These are phyloP conservation scores for Afroboletus lepidellus DNA, from an alignment of 1,284 basidiomycete genomes.

Conservation along the genomic window DNA sequence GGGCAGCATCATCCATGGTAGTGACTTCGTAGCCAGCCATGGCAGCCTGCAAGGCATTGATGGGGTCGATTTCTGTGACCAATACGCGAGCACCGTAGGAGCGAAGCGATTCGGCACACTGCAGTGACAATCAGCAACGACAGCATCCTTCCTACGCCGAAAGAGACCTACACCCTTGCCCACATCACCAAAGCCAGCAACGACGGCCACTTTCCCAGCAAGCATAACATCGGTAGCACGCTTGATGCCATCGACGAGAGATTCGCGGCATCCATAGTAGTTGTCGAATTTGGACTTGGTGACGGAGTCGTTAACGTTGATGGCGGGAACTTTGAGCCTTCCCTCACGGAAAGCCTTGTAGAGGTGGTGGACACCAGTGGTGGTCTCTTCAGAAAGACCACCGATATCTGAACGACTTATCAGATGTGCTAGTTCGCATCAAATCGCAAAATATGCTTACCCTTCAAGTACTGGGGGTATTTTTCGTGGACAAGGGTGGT, in stretches of 20 bases:
- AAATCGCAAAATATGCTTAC: constrained; percentile 38
- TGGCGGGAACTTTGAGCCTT: constrained; percentile 95
- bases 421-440: constrained; percentile 1
- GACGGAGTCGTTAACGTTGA: constrained; percentile 99
- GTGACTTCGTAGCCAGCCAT: constrained; percentile 99
- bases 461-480: constrained; percentile 83
- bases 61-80: constrained; percentile 98
- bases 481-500: constrained; percentile 96
- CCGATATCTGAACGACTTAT: constrained; percentile 59
- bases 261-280: constrained; percentile 98
- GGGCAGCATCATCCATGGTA: constrained; percentile 96
- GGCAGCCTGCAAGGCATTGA: constrained; percentile 98
- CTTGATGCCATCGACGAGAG: constrained; percentile 99
- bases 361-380: constrained; percentile 98
- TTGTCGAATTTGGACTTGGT: constrained; percentile 99
- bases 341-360: constrained; percentile 98
- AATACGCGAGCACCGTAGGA: constrained; percentile 97
- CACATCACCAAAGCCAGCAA: constrained; percentile 98
- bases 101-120: constrained; percentile 97
- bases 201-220: constrained; percentile 98
- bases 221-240: constrained; percentile 99
- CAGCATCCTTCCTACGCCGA: neutral
- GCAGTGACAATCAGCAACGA: constrained; percentile 16
- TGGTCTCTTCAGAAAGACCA: constrained; percentile 98
- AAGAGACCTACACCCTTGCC: constrained; percentile 83